phyloP scores from a whole-genome alignment of 495 filamentous ascomycete genomes.

The Aspergillus funiculosus region DNA sequence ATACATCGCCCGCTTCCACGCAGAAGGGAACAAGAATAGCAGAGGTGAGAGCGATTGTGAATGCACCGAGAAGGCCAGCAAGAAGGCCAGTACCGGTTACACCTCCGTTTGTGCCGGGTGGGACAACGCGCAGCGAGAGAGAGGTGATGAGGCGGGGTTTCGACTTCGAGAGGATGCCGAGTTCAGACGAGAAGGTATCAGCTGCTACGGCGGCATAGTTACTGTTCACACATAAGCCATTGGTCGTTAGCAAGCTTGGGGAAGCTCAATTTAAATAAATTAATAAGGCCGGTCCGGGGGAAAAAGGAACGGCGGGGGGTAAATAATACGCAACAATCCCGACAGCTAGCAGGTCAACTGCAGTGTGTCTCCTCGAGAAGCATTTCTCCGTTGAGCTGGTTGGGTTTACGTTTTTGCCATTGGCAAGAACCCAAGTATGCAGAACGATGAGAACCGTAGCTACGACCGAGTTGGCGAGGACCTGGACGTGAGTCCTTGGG shows the following conservation, averaged over 20 bases:
- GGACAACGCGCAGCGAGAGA: slow-evolving; percentile 65
- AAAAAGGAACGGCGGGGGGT: slow-evolving; percentile 16
- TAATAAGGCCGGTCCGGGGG: background rate
- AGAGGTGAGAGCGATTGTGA: slow-evolving; percentile 61
- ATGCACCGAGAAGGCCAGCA: slow-evolving; percentile 70
- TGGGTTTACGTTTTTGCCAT: slow-evolving; percentile 9
- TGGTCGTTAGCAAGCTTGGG: background rate
- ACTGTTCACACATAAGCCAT: slow-evolving; percentile 17
- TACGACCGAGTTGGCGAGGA: slow-evolving; percentile 79
- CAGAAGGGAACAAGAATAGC: slow-evolving; percentile 68
- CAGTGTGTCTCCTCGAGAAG: slow-evolving; percentile 32
- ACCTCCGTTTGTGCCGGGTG: slow-evolving; percentile 88
- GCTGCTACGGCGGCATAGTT: slow-evolving; percentile 90
- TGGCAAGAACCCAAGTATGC: slow-evolving; percentile 58
- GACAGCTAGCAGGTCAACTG: slow-evolving; percentile 48
- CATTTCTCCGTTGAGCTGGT: slow-evolving; percentile 22
- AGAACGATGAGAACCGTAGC: slow-evolving; percentile 68
- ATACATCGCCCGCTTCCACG: slow-evolving; percentile 33
- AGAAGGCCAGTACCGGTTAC: slow-evolving; percentile 66
- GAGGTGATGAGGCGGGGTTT: slow-evolving; percentile 84
- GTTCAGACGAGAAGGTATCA: slow-evolving; percentile 92
- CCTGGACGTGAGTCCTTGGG: slow-evolving; percentile 78
- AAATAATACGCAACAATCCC: slow-evolving; percentile 47
- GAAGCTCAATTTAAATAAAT: background rate
- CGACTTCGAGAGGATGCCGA: slow-evolving; percentile 78